Base-by-base conservation (phyloP, 1,139 yeast species). In the Geotrichum citri-aurantii region DNA sequence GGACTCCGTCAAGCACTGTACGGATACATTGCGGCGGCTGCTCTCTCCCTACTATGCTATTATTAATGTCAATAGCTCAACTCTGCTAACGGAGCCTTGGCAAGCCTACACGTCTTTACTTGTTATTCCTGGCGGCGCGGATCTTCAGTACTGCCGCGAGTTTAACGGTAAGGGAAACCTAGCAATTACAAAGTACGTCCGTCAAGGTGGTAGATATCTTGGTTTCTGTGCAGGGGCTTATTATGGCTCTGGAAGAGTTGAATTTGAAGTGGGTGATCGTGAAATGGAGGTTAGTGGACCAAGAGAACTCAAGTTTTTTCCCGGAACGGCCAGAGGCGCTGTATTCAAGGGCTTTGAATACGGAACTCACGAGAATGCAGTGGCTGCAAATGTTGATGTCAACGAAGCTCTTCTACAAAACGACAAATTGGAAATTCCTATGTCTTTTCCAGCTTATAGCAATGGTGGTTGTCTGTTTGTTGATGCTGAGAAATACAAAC, bases 141-240 rank as follows among this genome's bases (percentile, higher is more conserved):
- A 93, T 71, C 74, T 91, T 56, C 97, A 97, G 0, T 86, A 81
- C 68, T 88, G 97, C 68, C 76, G 79, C 50, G 77, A 78, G 1
- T 77, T 92, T 59, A 83, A 87, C 65, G 96, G 97, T 1, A 74
- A 71, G 7, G 92, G 91, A 0, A 88, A 84, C 66, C 67, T 72
- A 2, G 74, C 74, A 48, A 88, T 93, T 60, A 71, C 75, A 33
- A 82, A 82, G 54, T 92, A 78, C 71, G 91, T 93, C 2, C 77
- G 82, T 42, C 76, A 77, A 57, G 99, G 99, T 23, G 99, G 99
- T 1, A 76, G 78, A 58, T 90, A 77, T 68, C 71, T 93, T 42
- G 99, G 99, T 0, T 81, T 93, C 64, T 93, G 99, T 73, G 96
- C 99, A n/a, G 99, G 99, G 40, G 98, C 88, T 0, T 93, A 95